Conservation (phyloP, 176 grass and related monocot species). For the Hordeum vulgare region DNA sequence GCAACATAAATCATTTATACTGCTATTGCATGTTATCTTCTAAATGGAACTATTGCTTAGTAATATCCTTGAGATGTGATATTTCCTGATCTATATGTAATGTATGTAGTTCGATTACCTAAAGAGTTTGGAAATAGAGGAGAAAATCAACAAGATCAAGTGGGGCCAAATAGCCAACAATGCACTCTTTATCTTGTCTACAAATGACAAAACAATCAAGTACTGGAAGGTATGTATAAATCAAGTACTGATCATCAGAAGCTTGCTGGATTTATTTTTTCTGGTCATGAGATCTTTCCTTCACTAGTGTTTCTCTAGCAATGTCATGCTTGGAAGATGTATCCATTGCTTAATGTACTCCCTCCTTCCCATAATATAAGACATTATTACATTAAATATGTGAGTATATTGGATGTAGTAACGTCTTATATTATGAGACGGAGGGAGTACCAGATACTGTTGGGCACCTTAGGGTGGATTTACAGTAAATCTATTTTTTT, state of each 20-base stretch:
- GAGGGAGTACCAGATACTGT: background rate
- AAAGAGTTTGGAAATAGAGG: constrained; percentile 98
- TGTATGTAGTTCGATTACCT: constrained; percentile 84
- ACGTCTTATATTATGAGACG: too few species aligned
- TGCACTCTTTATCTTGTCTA: constrained; percentile 71
- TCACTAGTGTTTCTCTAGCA: background rate
- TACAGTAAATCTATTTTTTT: constrained; percentile 2
- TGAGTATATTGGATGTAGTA: too few species aligned
- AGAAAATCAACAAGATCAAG: constrained; percentile 92
- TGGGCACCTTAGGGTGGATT: background rate
- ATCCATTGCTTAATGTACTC: constrained; percentile 1
- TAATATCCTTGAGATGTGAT: background rate
- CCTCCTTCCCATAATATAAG: too few species aligned
- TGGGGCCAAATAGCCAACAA: constrained; percentile 81
- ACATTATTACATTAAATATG: too few species aligned
- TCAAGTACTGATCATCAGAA: constrained; percentile 2
- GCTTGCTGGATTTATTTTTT: constrained; percentile 10
- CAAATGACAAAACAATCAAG: constrained; percentile 96
- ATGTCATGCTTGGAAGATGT: constrained; percentile 1
- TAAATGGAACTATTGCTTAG: constrained; percentile 1
- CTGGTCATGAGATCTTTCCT: background rate
- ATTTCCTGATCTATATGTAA: constrained; percentile 26
- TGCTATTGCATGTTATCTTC: constrained; percentile 2
- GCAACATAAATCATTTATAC: background rate
- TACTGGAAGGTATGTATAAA: constrained; percentile 73